Base-by-base conservation (phyloP, 1,284 basidiomycete genomes). In the Butyriboletus appendiculatus region DNA sequence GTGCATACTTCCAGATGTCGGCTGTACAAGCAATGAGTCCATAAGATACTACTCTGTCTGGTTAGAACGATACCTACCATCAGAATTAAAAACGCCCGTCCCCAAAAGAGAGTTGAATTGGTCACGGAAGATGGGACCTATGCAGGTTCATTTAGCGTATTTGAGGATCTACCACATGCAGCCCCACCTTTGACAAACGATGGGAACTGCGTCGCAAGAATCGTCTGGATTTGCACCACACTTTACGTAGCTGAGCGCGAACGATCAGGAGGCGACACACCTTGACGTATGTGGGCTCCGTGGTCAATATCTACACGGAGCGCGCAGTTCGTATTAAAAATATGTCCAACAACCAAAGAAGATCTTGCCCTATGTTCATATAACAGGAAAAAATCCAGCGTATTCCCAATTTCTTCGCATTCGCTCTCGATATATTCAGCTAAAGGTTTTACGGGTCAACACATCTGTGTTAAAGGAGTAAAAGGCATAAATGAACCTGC, bases 11-110 rank as follows among this genome's bases (percentile, higher is more conserved):
- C 80, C 80, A 82, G 65, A 75, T 75, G 41, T 81, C 78, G 20
- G 72, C 79, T 80, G 51, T 28, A 42, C 24, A 30, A 52, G 4
- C n/a, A 49, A 45, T 56, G 37, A 55, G 47, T 38, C n/a, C n/a
- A n/a, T n/a, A n/a, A n/a, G n/a, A n/a, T n/a, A n/a, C n/a, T n/a
- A n/a, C n/a, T n/a, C n/a, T n/a, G n/a, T n/a, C n/a, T n/a, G n/a
- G n/a, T n/a, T 9, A 16, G 26, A 35, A 46, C 18, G 8, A 45
- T 6, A 51, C 69, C 54, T 51, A 76, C 83, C 82, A 56, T 86
- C 83, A 6, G 80, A 77, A 55, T 85, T 85, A 62, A 86, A 85
- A 2, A 85, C 79, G 0, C 83, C 83, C 5, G 76, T 75, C 1
- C 83, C 84, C 11, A 84, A 63, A 15, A 85, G 52, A 11, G 64